phyloP scores from a whole-genome alignment of 176 grass and related monocot species.

The Ananas comosus region DNA sequence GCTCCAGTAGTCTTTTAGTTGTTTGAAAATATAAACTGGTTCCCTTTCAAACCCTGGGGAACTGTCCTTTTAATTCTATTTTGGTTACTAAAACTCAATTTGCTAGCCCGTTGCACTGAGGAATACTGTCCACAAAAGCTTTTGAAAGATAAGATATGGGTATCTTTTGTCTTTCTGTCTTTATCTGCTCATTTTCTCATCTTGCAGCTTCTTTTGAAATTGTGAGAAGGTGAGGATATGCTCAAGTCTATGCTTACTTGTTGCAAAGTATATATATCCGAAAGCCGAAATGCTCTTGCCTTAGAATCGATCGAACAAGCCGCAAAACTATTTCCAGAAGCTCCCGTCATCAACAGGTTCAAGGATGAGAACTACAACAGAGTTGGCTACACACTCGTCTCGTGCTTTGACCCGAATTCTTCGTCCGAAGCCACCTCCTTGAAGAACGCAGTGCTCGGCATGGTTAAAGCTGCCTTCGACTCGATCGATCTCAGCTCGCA shows the following conservation, averaged over 20 bases:
- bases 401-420: slow-evolving; percentile 16
- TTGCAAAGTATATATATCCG: slow-evolving; percentile 96
- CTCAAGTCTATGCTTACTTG: slow-evolving; percentile 45
- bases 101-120: not conserved
- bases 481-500: slow-evolving; percentile 12
- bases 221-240: slow-evolving; percentile 14
- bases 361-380: slow-evolving; percentile 65
- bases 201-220: not conserved
- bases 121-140: not conserved
- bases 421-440: slow-evolving; percentile 25
- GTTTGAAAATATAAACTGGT: not conserved
- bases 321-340: slow-evolving; percentile 32
- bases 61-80: not conserved
- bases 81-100: not conserved
- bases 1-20: too few relatives aligned
- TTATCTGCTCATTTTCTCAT: not conserved
- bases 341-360: slow-evolving; percentile 41
- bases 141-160: not conserved
- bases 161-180: not conserved
- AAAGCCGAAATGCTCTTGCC: slow-evolving; percentile 40
- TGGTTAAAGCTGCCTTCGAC: slow-evolving; percentile 25
- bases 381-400: slow-evolving; percentile 71
- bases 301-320: slow-evolving; percentile 56
- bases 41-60: not conserved
- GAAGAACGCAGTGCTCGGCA: slow-evolving; percentile 37